These are phyloP conservation scores for Zymoseptoria pseudotritici DNA, from an alignment of 2,329 filamentous ascomycete genomes.

Conservation along the genomic window DNA sequence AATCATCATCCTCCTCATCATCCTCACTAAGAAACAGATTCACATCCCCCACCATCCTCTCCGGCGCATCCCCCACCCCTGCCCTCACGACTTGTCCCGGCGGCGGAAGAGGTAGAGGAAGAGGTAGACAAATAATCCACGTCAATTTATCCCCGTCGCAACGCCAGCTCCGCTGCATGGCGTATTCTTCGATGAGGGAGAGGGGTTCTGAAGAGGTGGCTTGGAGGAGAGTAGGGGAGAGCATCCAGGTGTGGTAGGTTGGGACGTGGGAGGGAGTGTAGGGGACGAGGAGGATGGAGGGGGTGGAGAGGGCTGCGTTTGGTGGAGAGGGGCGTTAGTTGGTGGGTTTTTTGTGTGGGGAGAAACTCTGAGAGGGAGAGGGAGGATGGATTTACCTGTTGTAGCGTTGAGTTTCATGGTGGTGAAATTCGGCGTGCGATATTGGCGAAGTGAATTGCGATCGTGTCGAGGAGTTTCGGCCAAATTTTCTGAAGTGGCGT, in stretches of 20 bases:
- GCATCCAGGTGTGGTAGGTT: conserved; percentile 87
- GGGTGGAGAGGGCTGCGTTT: conserved; percentile 40
- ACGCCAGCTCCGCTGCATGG: conserved; percentile 86
- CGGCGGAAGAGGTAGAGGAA: conserved; percentile 28
- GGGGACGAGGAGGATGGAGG: conserved; percentile 67
- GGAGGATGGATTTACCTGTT: too few relatives aligned
- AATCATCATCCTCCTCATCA: conserved; percentile 34
- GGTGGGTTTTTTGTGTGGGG: too few relatives aligned
- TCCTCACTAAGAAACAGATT: conserved; percentile 62
- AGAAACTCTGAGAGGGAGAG: too few relatives aligned
- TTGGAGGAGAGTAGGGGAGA: conserved; percentile 71
- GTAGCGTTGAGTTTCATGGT: neutral
- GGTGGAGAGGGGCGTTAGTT: neutral
- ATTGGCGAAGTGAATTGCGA: neutral
- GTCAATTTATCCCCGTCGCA: conserved; percentile 78
- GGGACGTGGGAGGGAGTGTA: conserved; percentile 76
- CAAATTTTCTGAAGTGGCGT: too few relatives aligned
- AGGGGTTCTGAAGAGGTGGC: conserved; percentile 85
- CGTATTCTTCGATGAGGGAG: conserved; percentile 71
- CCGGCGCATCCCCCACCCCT: conserved; percentile 47
- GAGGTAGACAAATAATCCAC: conserved; percentile 67
- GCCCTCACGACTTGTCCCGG: conserved; percentile 25
- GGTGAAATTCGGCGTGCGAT: neutral
- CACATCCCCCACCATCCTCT: conserved; percentile 43
- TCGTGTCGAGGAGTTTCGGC: too few relatives aligned